Evolutionary conservation across 306 rosid genomes (phyloP), one percentile per base, ranked within the genome.

Genomic region (Quercus aquifolioides): DNA sequence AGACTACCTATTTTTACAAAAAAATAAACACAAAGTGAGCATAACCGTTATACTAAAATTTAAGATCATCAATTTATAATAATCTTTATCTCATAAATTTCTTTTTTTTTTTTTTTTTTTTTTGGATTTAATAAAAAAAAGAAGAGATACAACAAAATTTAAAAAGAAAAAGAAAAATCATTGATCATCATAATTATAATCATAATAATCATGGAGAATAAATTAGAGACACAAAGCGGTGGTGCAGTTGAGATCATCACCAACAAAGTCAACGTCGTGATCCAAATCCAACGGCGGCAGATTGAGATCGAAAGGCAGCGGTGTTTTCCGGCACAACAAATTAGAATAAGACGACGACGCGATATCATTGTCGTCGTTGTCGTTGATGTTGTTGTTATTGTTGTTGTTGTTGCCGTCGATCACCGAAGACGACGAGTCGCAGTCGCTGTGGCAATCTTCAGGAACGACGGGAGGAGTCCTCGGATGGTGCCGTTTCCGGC

Each of bases 361-460:
- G 46, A 41, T 41, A 41, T 41, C 46, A 41, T 41, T 86, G 0
- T 31, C 85, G 38, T 84, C 76, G n/a, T 83, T 49, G 54, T 49
- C 54, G 54, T 46, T 49, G 46, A 7, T 7, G 43, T 7, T 7
- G 43, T 0, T 38, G 43, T 38, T 6, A 9, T 5, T 1, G 41
- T 38, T 15, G 46, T 30, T 92, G 12, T 84, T 92, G 17, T 74
- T 89, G 54, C 89, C 92, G 51, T 87, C 94, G 1, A 92, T 83
- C 4, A 91, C 97, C 8, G 96, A 92, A 0, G 96, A 90, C 21
- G 98, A 94, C 0, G 98, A 94, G 41, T 90, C 98, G 75, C 98
- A 94, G 83, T 92, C 97, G 73, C 98, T 94, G 52, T 86, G 97
- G 83, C 97, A 92, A 60, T 94, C 98, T 71, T 90, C 97, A 1